Conservation (phyloP, 768 basidiomycete species). For the Phaeolepiota aurea region DNA sequence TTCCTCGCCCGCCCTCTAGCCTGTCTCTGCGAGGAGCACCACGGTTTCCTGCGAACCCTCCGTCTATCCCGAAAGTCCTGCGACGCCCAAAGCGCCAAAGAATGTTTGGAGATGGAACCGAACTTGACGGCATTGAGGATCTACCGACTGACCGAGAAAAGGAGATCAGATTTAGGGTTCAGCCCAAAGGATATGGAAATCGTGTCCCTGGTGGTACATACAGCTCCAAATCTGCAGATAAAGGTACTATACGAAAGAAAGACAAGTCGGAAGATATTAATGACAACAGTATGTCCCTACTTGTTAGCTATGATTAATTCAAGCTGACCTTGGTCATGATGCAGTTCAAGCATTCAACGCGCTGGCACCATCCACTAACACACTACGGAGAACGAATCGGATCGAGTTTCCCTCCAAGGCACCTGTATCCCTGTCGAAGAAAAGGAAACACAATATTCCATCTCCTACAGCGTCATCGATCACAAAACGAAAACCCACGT, state of each 20-base stretch:
- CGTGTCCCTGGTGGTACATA: conserved; percentile 52
- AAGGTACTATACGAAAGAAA: conserved; percentile 52
- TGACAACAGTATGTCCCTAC: conserved; percentile 13
- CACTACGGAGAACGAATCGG: conserved; percentile 47
- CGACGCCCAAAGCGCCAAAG: conserved; percentile 70
- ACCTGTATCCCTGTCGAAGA: conserved; percentile 30
- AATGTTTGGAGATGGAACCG: conserved; percentile 82
- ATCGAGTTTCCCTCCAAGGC: conserved; percentile 43
- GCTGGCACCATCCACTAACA: conserved; percentile 38
- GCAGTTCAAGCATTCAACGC: conserved; percentile 16
- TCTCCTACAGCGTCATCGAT: conserved; percentile 32
- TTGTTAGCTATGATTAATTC: conserved; percentile 2
- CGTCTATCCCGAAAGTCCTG: conserved; percentile 54
- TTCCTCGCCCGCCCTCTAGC: conserved; percentile 3
- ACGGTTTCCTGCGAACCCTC: conserved; percentile 21
- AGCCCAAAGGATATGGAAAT: conserved; percentile 60
- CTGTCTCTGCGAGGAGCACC: conserved; percentile 1
- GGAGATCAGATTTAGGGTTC: conserved; percentile 66
- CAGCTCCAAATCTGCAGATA: conserved; percentile 32
- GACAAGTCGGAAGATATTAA: conserved; percentile 36
- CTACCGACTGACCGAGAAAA: conserved; percentile 80
- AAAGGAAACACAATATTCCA: conserved; percentile 47
- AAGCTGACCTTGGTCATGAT: conserved; percentile 15
- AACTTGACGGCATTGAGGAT: conserved; percentile 84
- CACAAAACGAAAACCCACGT: conserved; percentile 70